Evolutionary conservation across 371 early-diverging fungal species (phyloP).

Genomic region (Coemansia sp.): DNA sequence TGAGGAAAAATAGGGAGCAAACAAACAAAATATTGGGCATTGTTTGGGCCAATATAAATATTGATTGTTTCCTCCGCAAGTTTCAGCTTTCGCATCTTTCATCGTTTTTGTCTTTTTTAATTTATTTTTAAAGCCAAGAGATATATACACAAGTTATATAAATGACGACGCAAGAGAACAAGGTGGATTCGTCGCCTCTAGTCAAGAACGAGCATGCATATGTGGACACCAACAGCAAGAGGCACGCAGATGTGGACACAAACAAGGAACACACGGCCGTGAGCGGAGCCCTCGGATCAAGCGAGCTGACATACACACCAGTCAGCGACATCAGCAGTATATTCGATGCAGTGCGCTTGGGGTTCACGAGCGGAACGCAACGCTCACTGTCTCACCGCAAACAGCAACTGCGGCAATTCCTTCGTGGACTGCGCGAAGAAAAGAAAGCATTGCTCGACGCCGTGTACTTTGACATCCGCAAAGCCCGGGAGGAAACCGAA

Average conservation of each 20-base stretch:
- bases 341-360: slow-evolving; percentile 22
- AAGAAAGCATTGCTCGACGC: slow-evolving; percentile 63
- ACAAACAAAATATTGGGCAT: background rate
- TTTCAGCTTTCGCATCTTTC: background rate
- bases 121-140: background rate
- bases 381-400: slow-evolving; percentile 60
- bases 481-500: slow-evolving; percentile 51
- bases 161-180: background rate
- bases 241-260: slow-evolving; percentile 5
- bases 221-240: background rate
- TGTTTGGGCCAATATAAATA: background rate
- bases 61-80: background rate
- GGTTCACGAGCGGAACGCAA: slow-evolving; percentile 48
- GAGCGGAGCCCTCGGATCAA: slow-evolving; percentile 19
- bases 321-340: slow-evolving; percentile 19
- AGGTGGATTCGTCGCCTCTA: background rate
- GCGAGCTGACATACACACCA: slow-evolving; percentile 30
- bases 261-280: slow-evolving; percentile 30
- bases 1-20: background rate
- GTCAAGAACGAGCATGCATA: background rate
- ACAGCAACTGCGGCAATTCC: slow-evolving; percentile 67
- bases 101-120: background rate
- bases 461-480: slow-evolving; percentile 68
- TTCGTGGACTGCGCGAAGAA: slow-evolving; percentile 68
- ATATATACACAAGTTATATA: background rate